These are phyloP conservation scores for Diaporthe amygdali DNA, from an alignment of 2,329 filamentous ascomycete species.

Conservation along the genomic window DNA sequence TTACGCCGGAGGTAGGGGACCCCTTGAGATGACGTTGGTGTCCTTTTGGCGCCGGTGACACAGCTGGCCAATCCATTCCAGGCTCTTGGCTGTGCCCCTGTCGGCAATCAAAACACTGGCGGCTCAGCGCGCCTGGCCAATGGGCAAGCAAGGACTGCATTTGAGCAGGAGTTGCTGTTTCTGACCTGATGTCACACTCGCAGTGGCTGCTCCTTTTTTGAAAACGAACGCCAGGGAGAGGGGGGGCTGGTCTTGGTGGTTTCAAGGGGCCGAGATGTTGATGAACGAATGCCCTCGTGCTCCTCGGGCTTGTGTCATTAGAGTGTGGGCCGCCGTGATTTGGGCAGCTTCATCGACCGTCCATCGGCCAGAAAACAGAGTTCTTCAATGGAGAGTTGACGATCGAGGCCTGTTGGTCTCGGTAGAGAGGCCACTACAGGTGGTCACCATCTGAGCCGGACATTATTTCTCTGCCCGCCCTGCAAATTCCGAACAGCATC, in stretches of 20 bases:
- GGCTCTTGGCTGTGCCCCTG: constrained; percentile 6
- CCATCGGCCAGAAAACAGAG: neutral
- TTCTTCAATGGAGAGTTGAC: neutral
- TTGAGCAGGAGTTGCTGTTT: neutral
- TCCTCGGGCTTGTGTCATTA: neutral
- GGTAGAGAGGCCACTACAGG: neutral
- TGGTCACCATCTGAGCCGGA: neutral
- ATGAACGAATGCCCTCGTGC: neutral
- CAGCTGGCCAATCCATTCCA: neutral
- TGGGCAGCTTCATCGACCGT: neutral
- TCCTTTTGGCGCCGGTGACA: constrained; percentile 4
- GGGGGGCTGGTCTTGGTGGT: neutral
- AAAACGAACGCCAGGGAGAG: neutral
- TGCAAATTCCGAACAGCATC: neutral
- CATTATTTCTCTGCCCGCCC: neutral
- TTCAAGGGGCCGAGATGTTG: constrained; percentile 11
- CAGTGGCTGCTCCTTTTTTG: neutral
- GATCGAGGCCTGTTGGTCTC: neutral
- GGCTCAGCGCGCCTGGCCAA: constrained; percentile 6
- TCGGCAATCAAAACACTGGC: constrained; percentile 24
- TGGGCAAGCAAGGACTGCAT: neutral
- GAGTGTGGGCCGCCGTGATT: neutral
- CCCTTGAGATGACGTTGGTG: neutral
- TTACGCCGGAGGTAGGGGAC: neutral
- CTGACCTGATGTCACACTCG: neutral